A percentile compares a stretch with the other conserved stretches of the same genome.
Conservation (phyloP, 2,329 filamentous ascomycete genomes). For the Gnomoniopsis smithogilvyi region DNA sequence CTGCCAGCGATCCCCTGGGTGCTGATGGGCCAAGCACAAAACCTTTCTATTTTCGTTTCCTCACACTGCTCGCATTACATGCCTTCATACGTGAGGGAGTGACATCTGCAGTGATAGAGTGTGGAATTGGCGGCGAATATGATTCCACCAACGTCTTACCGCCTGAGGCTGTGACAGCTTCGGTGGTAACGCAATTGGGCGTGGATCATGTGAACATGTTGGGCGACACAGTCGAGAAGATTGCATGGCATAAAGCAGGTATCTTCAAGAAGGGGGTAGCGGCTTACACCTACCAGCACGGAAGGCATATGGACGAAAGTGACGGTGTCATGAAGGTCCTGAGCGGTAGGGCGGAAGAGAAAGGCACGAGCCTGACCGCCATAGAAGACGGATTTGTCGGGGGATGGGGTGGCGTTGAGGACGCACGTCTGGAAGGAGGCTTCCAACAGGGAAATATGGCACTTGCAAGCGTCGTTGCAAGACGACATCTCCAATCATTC, state of each 20-base stretch:
- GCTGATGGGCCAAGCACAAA: conserved; percentile 61
- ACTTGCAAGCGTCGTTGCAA: too few species aligned
- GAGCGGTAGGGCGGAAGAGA: too few species aligned
- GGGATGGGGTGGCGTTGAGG: neutral
- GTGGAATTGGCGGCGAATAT: too few species aligned
- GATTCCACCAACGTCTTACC: too few species aligned
- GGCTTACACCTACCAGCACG: conserved; percentile 53
- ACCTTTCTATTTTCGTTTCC: conserved; percentile 87
- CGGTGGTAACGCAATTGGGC: too few species aligned
- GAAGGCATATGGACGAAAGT: conserved; percentile 34
- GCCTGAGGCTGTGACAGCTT: too few species aligned
- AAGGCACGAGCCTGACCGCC: too few species aligned
- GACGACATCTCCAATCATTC: too few species aligned
- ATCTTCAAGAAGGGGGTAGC: conserved; percentile 70
- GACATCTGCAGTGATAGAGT: too few species aligned
- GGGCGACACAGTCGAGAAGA: conserved; percentile 73
- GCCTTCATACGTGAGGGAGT: conserved; percentile 74
- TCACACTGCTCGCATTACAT: conserved; percentile 87
- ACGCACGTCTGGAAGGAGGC: too few species aligned
- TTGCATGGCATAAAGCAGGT: conserved; percentile 88
- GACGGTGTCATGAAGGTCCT: conserved; percentile 26
- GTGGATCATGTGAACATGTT: conserved; percentile 83
- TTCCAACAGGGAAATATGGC: too few species aligned
- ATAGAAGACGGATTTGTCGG: conserved; percentile 43
- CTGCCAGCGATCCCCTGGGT: conserved; percentile 45